Evolutionary conservation across 768 basidiomycete species (phyloP).

Genomic region (Mycena epipterygia): DNA sequence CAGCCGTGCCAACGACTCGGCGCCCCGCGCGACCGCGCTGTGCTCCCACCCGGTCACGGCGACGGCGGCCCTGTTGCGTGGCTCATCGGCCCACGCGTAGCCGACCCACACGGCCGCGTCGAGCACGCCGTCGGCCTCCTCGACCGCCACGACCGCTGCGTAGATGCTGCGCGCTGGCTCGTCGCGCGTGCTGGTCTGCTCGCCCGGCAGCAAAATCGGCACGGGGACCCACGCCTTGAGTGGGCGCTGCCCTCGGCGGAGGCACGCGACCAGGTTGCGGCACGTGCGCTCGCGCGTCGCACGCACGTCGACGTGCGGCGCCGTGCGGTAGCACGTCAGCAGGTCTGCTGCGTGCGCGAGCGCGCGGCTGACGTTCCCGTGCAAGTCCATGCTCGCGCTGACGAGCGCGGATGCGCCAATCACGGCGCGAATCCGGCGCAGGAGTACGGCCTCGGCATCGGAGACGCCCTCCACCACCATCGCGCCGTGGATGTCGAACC

Average conservation of each 20-base stretch:
- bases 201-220: conserved; percentile 14
- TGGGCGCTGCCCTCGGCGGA: conserved; percentile 17
- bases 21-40: conserved; percentile 14
- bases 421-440: conserved; percentile 10
- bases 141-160: conserved; percentile 8
- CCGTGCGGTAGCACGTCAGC: conserved; percentile 17
- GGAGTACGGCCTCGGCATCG: conserved; percentile 12
- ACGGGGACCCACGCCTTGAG: conserved; percentile 19
- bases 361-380: conserved; percentile 11
- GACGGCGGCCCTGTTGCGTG: conserved; percentile 15
- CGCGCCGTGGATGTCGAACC: conserved; percentile 18
- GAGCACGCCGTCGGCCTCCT: conserved; percentile 13
- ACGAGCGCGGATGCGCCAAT: conserved; percentile 12
- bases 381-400: conserved; percentile 18
- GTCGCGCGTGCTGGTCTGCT: conserved; percentile 18
- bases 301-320: conserved; percentile 14
- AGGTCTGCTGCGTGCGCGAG: conserved; percentile 13
- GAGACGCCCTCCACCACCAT: conserved; percentile 15
- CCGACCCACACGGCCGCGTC: conserved; percentile 16
- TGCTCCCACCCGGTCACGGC: conserved; percentile 13
- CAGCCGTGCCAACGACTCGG: conserved; percentile 16
- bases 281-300: conserved; percentile 11
- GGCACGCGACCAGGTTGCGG: conserved; percentile 15
- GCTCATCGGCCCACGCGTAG: conserved; percentile 16
- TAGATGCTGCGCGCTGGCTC: conserved; percentile 15